Percentiles rank a stretch among this genome's conserved stretches.
Evolutionary conservation across 805 yeast genomes (phyloP).

Genomic region (Candida oleophila): DNA sequence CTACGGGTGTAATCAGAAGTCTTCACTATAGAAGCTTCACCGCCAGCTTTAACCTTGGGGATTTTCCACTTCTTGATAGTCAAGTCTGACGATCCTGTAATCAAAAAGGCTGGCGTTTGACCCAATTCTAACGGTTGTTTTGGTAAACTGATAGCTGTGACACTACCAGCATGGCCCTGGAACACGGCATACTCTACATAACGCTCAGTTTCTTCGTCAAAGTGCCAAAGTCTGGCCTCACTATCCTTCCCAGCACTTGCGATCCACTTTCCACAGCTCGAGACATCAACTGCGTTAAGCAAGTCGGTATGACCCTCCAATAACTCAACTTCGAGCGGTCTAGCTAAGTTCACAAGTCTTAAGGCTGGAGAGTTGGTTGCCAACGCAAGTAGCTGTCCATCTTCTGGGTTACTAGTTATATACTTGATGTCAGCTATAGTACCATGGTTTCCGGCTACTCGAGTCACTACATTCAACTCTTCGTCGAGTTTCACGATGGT

Average conservation of each 20-base stretch:
- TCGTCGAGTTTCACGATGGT: slow-evolving; percentile 56
- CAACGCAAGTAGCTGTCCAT: slow-evolving; percentile 59
- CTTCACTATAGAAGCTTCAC: slow-evolving; percentile 38
- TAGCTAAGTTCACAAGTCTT: slow-evolving; percentile 65
- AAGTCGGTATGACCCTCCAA: slow-evolving; percentile 85
- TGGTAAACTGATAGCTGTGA: slow-evolving; percentile 79
- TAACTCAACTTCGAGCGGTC: slow-evolving; percentile 59
- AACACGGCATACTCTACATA: slow-evolving; percentile 58
- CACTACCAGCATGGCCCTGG: slow-evolving; percentile 84
- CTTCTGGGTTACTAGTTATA: slow-evolving; percentile 54
- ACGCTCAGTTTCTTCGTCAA: slow-evolving; percentile 38
- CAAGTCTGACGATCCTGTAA: slow-evolving; percentile 84
- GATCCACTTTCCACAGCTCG: slow-evolving; percentile 83
- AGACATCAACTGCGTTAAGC: slow-evolving; percentile 74
- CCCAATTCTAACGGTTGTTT: slow-evolving; percentile 35
- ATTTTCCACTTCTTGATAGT: slow-evolving; percentile 85
- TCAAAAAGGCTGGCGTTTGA: slow-evolving; percentile 58
- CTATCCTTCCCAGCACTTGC: slow-evolving; percentile 91
- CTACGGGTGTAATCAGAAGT: slow-evolving; percentile 84
- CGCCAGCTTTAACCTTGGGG: slow-evolving; percentile 40
- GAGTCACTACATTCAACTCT: slow-evolving; percentile 31
- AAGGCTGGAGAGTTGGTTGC: slow-evolving; percentile 94
- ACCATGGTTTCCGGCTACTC: slow-evolving; percentile 92
- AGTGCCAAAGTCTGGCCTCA: slow-evolving; percentile 81
- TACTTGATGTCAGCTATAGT: slow-evolving; percentile 87